Percentiles rank a stretch among this genome's conserved stretches.
Conservation (phyloP, 2,329 filamentous ascomycete genomes). For the Colletotrichum filicis region DNA sequence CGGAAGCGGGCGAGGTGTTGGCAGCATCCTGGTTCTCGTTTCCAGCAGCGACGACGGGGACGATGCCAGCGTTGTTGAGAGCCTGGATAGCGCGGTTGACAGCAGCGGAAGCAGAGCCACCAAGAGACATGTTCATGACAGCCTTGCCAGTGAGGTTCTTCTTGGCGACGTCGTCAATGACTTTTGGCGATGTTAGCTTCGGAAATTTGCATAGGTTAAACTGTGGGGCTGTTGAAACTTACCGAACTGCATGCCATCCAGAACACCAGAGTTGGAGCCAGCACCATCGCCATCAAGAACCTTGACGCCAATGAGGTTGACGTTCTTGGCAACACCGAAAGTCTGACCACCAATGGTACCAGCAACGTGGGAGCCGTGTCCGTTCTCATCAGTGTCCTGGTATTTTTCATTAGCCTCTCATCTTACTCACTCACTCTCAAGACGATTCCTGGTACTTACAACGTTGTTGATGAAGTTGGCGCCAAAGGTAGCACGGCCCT, state of each 20-base stretch:
- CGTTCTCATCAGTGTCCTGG: constrained; percentile 65
- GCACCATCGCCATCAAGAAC: constrained; percentile 63
- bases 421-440: constrained; percentile 1
- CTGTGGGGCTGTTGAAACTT: constrained; percentile 33
- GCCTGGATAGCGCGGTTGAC: constrained; percentile 66
- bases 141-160: constrained; percentile 60
- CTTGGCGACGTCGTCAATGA: constrained; percentile 57
- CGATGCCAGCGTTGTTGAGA: constrained; percentile 61
- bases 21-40: constrained; percentile 65
- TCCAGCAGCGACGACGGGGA: constrained; percentile 69
- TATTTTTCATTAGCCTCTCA: constrained; percentile 8
- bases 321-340: constrained; percentile 71
- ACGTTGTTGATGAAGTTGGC: constrained; percentile 62
- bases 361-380: constrained; percentile 73
- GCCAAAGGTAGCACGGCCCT: constrained; percentile 63
- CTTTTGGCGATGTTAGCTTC: constrained; percentile 34
- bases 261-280: constrained; percentile 62
- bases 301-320: constrained; percentile 68
- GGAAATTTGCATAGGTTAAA: background rate
- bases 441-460: constrained; percentile 46
- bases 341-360: constrained; percentile 70
- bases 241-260: constrained; percentile 69
- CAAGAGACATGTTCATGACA: constrained; percentile 74
- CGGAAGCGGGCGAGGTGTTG: constrained; percentile 65
- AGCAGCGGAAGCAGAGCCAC: constrained; percentile 58